Base-by-base conservation (phyloP, 805 yeast genomes). In the Cyberlindnera mississippiensis region DNA sequence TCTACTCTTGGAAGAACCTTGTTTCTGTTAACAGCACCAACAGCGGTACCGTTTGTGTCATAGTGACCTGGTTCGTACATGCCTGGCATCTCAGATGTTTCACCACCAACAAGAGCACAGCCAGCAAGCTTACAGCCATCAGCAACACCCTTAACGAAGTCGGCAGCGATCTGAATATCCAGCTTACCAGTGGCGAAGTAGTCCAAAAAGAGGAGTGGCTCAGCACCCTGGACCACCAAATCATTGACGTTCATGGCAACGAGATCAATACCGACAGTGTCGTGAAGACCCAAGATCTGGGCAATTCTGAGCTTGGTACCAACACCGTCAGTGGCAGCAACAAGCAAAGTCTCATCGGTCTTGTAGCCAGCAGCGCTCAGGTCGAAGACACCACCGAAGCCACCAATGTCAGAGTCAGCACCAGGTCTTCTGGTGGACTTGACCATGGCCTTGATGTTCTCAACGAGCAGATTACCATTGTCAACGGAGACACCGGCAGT, bases 191-290 rank as follows among this genome's bases (percentile, higher is more conserved):
- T 85, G 14, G 99, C 99, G 66, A 85, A 93, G 69, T 93, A 93
- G 68, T 93, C 99, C 52, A 93, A 74, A 71, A 93, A 93, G 61
- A 93, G 75, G 55, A 93, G 73, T 38, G 99, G 97, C 66, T 93
- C 99, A 27, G 99, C 99, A 60, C 99, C 99, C 72, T 95, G 99
- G 16, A 93, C 99, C 42, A 93, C 88, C 57, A 93, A 75, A 66
- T 93, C 99, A 61, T 93, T 93, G 32, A 93, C 99, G 61, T 90
- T 95, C 99, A 93, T 93, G 46, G 98, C 99, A 38, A 93, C 99
- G 50, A 93, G 76, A 67, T 93, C 99, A 54, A 93, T 88, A 61
- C 99, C 99, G 33, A 93, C 99, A n/a, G 99, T 91, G 62, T 88
- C 80, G 61, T 95, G 98, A 44, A 85, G 85, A 55, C 82, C 72